Base-by-base conservation (phyloP, 306 rosid species). In the Rubus parviflorus region DNA sequence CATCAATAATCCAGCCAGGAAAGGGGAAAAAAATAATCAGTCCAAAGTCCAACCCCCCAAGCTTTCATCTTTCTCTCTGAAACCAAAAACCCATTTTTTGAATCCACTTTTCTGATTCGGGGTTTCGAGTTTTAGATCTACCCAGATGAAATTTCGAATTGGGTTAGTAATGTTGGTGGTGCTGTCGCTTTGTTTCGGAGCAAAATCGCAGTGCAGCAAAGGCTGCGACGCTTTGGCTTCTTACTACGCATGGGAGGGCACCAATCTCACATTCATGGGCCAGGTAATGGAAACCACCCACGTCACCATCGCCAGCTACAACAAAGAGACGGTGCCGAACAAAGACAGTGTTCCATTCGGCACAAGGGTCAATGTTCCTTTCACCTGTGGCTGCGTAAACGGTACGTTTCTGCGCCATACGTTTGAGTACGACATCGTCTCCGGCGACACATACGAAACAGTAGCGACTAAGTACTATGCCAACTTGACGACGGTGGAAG, bases 181-280 rank as follows among this genome's bases (percentile, higher is more conserved):
- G 20, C 35, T 70, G 25, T 78, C 63, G 41, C 68, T 80, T 10
- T 73, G 72, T 68, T 54, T 60, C 58, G 75, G 35, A 5, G 92
- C 80, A 6, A 85, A 87, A 80, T 80, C 98, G 7, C 78, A 74
- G 37, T 93, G 97, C 78, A 48, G 79, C 7, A 74, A 70, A 45
- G 78, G 79, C 14, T 93, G 98, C 82, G 84, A 42, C 14, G 98
- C 98, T 77, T 63, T 90, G 54, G 98, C 89, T 73, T 93, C 96
- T 2, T 88, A 86, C 77, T 79, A 51, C 49, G 49, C 83, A 2
- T 13, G 13, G 78, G 3, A 8, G 3, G 5, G 1, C 0, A 5
- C 84, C 25, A 0, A 4, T n/a, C 25, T 92, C 0, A 0, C 25
- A 3, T n/a, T 48, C 7, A 42, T 88, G 16, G 25, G 83, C 0